Evolutionary conservation across 495 filamentous ascomycete genomes (phyloP).

Genomic region (Talaromyces ruber): DNA sequence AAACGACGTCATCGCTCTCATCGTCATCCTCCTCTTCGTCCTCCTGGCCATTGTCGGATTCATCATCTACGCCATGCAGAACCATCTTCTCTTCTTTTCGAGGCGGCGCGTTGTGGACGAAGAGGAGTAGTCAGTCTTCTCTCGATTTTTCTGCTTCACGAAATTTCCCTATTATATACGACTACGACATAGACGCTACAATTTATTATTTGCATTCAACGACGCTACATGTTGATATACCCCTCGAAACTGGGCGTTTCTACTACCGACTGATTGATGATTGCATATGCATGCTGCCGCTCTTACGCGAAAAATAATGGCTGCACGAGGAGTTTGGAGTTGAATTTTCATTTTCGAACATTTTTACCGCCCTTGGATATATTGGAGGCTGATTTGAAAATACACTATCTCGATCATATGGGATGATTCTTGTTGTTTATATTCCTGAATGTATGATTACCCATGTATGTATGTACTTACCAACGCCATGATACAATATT

Average conservation of each 20-base stretch:
- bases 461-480: not conserved
- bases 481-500: not conserved
- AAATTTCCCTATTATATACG: not conserved
- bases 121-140: slow-evolving; percentile 18
- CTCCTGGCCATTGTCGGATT: slow-evolving; percentile 61
- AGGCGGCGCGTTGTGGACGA: slow-evolving; percentile 28
- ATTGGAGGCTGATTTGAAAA: not conserved
- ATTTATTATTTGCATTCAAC: not conserved
- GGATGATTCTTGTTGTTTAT: not conserved
- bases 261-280: not conserved
- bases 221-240: not conserved
- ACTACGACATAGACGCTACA: not conserved
- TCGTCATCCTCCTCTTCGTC: slow-evolving; percentile 73
- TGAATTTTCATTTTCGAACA: not conserved
- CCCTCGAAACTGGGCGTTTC: not conserved
- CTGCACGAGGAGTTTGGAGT: not conserved
- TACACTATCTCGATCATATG: not conserved
- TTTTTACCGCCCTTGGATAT: not conserved
- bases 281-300: not conserved
- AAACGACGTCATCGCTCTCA: slow-evolving; percentile 76
- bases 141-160: not conserved
- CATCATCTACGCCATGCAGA: slow-evolving; percentile 52
- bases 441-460: not conserved
- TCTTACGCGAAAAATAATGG: not conserved
- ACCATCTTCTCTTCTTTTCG: slow-evolving; percentile 33